Conservation (phyloP, 2,329 filamentous ascomycete species). For the Fusarium humuli region DNA sequence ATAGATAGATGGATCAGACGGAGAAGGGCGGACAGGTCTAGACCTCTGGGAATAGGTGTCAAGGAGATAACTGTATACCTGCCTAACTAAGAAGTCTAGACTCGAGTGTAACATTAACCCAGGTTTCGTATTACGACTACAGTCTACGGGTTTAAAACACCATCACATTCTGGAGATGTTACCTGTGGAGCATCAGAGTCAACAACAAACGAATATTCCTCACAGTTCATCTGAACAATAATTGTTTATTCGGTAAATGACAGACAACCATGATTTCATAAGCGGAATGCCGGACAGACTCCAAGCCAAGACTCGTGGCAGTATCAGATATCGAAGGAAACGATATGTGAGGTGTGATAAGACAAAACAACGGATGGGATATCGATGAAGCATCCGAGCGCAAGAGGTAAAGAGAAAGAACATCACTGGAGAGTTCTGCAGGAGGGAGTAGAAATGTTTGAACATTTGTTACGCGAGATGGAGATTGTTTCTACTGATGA, state of each 20-base stretch:
- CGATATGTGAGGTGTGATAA: background rate
- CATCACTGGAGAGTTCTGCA: background rate
- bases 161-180: background rate
- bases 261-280: background rate
- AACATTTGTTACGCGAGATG: background rate
- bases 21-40: too few species aligned
- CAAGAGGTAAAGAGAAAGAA: background rate
- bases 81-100: background rate
- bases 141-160: background rate
- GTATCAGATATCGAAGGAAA: background rate
- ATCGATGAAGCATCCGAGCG: background rate
- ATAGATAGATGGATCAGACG: too few species aligned
- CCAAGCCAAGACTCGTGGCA: background rate
- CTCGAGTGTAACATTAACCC: background rate
- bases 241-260: background rate
- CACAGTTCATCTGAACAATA: constrained; percentile 1
- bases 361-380: background rate
- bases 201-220: background rate
- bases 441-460: background rate
- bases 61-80: background rate
- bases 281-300: background rate
- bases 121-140: background rate
- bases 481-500: background rate
- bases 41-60: background rate
- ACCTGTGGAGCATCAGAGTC: background rate